Evolutionary conservation across 345 rosid genomes (phyloP).

Genomic region (Triadica sebifera): DNA sequence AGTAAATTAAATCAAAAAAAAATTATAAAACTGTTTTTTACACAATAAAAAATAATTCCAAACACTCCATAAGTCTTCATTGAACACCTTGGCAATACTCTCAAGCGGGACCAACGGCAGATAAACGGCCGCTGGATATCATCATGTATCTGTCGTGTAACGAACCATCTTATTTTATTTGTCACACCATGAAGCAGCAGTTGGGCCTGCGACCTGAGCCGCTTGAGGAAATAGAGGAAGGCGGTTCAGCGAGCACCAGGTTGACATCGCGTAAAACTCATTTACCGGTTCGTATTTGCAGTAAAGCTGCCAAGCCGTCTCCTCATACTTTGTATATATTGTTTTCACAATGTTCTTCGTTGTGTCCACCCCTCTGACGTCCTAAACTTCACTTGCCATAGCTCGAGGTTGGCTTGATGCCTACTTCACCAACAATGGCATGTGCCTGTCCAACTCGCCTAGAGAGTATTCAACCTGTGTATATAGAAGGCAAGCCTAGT

Average conservation of each 20-base stretch:
- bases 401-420: constrained; percentile 54
- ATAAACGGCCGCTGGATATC: constrained; percentile 37
- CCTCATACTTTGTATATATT: constrained; percentile 42
- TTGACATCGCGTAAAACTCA: constrained; percentile 47
- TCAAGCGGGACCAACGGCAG: constrained; percentile 63
- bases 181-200: constrained; percentile 62
- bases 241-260: constrained; percentile 53
- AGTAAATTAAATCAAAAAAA: too few relatives aligned
- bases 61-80: constrained; percentile 20
- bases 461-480: constrained; percentile 60
- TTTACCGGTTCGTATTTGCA: constrained; percentile 52
- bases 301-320: constrained; percentile 46
- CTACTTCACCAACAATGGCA: constrained; percentile 63
- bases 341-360: constrained; percentile 39
- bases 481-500: constrained; percentile 9
- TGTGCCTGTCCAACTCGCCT: constrained; percentile 43
- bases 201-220: constrained; percentile 53
- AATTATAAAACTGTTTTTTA: too few relatives aligned
- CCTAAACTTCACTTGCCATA: constrained; percentile 58
- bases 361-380: constrained; percentile 48
- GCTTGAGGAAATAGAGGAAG: constrained; percentile 54
- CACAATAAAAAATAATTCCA: too few relatives aligned
- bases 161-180: constrained; percentile 59
- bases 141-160: constrained; percentile 41
- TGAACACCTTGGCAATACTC: constrained; percentile 52